phyloP scores from a whole-genome alignment of 1,284 basidiomycete species.

The Pascua guehoae region DNA sequence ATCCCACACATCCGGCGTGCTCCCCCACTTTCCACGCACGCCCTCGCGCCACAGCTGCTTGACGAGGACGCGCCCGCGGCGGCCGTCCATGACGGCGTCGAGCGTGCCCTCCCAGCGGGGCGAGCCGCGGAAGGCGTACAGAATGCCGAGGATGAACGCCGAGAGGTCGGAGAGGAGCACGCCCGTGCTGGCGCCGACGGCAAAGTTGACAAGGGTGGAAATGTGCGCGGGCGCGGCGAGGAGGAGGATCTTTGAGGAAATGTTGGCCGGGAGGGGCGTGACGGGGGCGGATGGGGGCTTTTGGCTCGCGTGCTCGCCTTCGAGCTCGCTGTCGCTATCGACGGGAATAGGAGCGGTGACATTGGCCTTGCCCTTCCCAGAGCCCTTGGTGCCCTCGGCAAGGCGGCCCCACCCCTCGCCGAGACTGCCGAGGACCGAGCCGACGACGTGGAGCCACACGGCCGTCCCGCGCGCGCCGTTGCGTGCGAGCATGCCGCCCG shows the following conservation, averaged over 20 bases:
- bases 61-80: slow-evolving; percentile 53
- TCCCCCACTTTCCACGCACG: slow-evolving; percentile 57
- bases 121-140: slow-evolving; percentile 56
- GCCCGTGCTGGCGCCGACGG: not conserved
- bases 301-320: slow-evolving; percentile 10
- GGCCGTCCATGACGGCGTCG: slow-evolving; percentile 44
- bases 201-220: slow-evolving; percentile 11
- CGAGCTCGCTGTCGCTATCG: slow-evolving; percentile 23
- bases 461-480: slow-evolving; percentile 23
- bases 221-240: slow-evolving; percentile 37
- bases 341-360: slow-evolving; percentile 5
- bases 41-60: slow-evolving; percentile 69
- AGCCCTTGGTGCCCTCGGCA: slow-evolving; percentile 26
- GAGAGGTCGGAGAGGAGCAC: slow-evolving; percentile 29
- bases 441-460: slow-evolving; percentile 41
- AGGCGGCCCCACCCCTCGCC: slow-evolving; percentile 44
- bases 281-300: slow-evolving; percentile 10
- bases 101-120: slow-evolving; percentile 55
- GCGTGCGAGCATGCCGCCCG: slow-evolving; percentile 38
- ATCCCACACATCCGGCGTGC: slow-evolving; percentile 51
- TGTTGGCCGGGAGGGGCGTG: slow-evolving; percentile 22
- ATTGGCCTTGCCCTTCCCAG: not conserved
- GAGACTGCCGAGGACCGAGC: slow-evolving; percentile 26
- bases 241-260: slow-evolving; percentile 31
- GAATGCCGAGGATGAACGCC: slow-evolving; percentile 41